phyloP scores from a whole-genome alignment of 495 filamentous ascomycete genomes.

The Daldinia childiae region DNA sequence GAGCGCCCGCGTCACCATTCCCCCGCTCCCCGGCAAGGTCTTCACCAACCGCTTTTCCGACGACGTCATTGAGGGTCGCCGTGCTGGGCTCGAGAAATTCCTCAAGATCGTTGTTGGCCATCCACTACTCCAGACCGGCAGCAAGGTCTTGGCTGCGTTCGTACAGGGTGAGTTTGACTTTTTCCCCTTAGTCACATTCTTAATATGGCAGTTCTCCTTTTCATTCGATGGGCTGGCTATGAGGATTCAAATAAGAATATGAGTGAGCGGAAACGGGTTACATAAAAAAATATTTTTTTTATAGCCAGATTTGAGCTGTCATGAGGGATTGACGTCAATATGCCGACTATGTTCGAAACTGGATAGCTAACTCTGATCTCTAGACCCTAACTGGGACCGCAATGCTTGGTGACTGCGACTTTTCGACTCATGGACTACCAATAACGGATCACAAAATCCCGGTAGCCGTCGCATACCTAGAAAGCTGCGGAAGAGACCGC shows the following conservation, averaged over 20 bases:
- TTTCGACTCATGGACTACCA: constrained; percentile 46
- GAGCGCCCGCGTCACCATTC: constrained; percentile 91
- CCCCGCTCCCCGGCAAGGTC: constrained; percentile 94
- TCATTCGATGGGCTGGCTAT: not conserved
- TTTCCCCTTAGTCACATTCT: not conserved
- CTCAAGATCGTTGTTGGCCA: constrained; percentile 98
- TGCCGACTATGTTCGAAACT: constrained; percentile 1
- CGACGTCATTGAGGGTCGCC: constrained; percentile 95
- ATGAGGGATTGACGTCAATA: not conserved
- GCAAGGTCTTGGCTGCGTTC: constrained; percentile 93
- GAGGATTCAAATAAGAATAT: constrained; percentile 29
- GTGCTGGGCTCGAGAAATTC: constrained; percentile 93
- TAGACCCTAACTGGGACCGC: constrained; percentile 81
- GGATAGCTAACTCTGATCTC: constrained; percentile 35
- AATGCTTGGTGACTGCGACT: constrained; percentile 73
- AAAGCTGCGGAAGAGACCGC: constrained; percentile 60
- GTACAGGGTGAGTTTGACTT: constrained; percentile 81
- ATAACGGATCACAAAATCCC: constrained; percentile 31
- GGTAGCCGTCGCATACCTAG: constrained; percentile 50
- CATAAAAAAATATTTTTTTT: too few relatives aligned
- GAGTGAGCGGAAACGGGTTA: not conserved
- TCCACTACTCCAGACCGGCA: constrained; percentile 95
- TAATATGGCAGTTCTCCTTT: not conserved
- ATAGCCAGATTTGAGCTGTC: not conserved
- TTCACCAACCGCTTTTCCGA: constrained; percentile 98